Conservation (phyloP, 1,284 basidiomycete species). For the Leccinum insolens region DNA sequence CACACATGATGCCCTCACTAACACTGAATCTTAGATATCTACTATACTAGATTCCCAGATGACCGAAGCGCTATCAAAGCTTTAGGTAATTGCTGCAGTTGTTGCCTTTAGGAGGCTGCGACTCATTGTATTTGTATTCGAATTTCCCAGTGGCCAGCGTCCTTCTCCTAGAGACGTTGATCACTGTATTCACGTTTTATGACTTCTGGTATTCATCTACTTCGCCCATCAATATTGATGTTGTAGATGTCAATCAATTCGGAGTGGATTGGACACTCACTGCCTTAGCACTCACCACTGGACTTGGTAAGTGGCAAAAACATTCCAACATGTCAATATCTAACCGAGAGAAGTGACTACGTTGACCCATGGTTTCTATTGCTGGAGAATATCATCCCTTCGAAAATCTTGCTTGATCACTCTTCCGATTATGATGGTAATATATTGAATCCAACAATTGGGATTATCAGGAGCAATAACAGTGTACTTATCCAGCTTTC, state of each 20-base stretch:
- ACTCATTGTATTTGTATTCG: background rate
- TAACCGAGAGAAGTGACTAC: conserved; percentile 12
- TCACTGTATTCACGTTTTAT: conserved; percentile 14
- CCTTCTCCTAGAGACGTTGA: conserved; percentile 17
- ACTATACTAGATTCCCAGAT: conserved; percentile 14
- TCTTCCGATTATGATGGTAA: conserved; percentile 15
- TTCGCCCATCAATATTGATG: too few species aligned
- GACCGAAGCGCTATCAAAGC: conserved; percentile 9
- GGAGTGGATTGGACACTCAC: background rate
- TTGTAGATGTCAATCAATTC: background rate
- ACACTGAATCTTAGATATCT: conserved; percentile 9
- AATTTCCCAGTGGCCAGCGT: conserved; percentile 8
- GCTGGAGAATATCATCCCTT: conserved; percentile 21
- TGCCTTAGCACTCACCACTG: conserved; percentile 11
- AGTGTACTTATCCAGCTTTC: conserved; percentile 11
- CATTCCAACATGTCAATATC: background rate
- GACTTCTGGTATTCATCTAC: conserved; percentile 12
- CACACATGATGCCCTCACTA: background rate
- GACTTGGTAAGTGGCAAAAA: conserved; percentile 8
- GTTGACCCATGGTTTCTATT: conserved; percentile 20
- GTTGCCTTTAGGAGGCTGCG: background rate
- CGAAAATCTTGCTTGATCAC: conserved; percentile 1
- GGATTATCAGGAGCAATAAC: background rate
- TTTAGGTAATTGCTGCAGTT: conserved; percentile 3
- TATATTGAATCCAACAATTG: background rate